phyloP scores from a whole-genome alignment of 2,329 filamentous ascomycete genomes.

The Piedraia hortae region DNA sequence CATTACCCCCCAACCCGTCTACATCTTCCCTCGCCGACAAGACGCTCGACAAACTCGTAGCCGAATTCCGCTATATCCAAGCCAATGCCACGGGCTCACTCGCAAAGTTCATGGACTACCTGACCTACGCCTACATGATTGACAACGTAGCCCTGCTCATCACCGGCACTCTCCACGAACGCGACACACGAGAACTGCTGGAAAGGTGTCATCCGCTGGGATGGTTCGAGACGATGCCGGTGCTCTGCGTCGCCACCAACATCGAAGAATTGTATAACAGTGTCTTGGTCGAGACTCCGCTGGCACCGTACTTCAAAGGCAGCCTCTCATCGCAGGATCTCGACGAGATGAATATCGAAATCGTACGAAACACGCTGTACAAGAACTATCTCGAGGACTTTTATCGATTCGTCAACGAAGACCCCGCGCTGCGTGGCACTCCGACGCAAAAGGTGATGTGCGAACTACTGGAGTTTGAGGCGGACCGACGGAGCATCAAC shows the following conservation, averaged over 20 bases:
- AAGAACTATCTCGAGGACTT: conserved; percentile 99
- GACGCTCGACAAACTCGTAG: conserved; percentile 92
- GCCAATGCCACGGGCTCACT: conserved; percentile 79
- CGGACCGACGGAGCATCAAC: conserved; percentile 88
- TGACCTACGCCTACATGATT: conserved; percentile 99
- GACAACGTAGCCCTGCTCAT: conserved; percentile 96
- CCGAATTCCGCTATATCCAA: conserved; percentile 88
- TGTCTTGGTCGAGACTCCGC: conserved; percentile 82
- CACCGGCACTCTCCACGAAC: conserved; percentile 87
- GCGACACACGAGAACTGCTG: conserved; percentile 81
- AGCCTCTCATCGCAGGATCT: conserved; percentile 87
- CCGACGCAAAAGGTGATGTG: conserved; percentile 87
- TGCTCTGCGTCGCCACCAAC: conserved; percentile 90
- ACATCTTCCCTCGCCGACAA: conserved; percentile 84
- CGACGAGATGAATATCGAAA: conserved; percentile 97
- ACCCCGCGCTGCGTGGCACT: conserved; percentile 62
- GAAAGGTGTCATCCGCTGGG: conserved; percentile 90
- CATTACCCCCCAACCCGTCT: conserved; percentile 83
- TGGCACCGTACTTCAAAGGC: conserved; percentile 93
- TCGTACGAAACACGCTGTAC: conserved; percentile 92
- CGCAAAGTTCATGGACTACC: conserved; percentile 87
- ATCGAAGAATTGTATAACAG: conserved; percentile 98
- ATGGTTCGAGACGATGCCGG: conserved; percentile 98
- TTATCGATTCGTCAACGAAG: conserved; percentile 72
- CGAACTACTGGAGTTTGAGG: conserved; percentile 88